phyloP scores from a whole-genome alignment of 768 basidiomycete species.

The Macrocybe gigantea region DNA sequence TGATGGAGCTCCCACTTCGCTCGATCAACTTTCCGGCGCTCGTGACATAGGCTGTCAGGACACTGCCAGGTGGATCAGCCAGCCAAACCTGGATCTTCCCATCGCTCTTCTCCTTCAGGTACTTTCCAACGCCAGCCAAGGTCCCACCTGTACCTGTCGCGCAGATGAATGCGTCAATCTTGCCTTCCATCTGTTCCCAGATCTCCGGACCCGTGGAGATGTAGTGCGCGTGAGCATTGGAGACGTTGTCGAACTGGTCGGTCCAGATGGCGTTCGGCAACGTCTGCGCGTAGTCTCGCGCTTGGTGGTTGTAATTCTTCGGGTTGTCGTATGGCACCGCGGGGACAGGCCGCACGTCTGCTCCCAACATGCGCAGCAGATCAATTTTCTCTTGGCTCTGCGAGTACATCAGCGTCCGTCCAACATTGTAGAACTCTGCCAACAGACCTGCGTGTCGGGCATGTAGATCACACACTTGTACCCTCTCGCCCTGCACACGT shows the following conservation, averaged over 20 bases:
- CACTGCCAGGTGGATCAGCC: conserved; percentile 96
- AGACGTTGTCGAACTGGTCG: conserved; percentile 95
- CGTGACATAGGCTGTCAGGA: conserved; percentile 75
- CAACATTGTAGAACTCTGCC: not conserved
- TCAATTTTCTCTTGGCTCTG: conserved; percentile 99
- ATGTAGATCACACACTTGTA: conserved; percentile 99
- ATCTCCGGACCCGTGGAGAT: conserved; percentile 93
- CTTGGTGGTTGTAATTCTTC: conserved; percentile 96
- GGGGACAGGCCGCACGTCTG: conserved; percentile 93
- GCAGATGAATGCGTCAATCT: conserved; percentile 88
- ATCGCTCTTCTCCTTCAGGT: conserved; percentile 73
- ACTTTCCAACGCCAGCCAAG: conserved; percentile 82
- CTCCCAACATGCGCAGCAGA: conserved; percentile 93
- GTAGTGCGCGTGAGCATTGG: conserved; percentile 88
- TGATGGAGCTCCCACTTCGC: conserved; percentile 81
- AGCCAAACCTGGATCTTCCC: conserved; percentile 87
- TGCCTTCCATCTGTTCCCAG: conserved; percentile 80
- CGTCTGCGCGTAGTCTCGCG: conserved; percentile 74
- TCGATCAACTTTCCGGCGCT: conserved; percentile 77
- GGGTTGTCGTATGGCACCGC: conserved; percentile 97
- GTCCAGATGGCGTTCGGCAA: conserved; percentile 90
- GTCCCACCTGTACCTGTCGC: conserved; percentile 96
- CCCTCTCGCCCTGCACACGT: conserved; percentile 87
- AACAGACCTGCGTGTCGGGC: conserved; percentile 81
- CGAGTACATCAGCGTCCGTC: not conserved